These are phyloP conservation scores for Fraxinus greggii DNA, from an alignment of 305 asterid genomes.

Conservation along the genomic window DNA sequence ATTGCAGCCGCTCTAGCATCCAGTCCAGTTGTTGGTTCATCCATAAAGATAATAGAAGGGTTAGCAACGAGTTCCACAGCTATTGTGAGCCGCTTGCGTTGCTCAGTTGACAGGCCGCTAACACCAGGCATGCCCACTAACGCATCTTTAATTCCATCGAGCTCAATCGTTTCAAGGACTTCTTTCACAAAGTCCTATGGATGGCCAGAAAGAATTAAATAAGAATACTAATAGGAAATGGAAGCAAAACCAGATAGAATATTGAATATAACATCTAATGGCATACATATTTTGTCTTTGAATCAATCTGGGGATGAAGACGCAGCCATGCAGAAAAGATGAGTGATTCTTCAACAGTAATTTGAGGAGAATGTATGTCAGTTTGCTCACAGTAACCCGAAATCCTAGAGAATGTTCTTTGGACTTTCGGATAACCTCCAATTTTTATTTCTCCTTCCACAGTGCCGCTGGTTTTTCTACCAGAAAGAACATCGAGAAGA, in stretches of 20 bases:
- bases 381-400: slow-evolving; percentile 87
- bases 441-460: slow-evolving; percentile 65
- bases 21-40: slow-evolving; percentile 79
- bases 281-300: slow-evolving; percentile 61
- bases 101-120: slow-evolving; percentile 77
- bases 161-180: slow-evolving; percentile 80
- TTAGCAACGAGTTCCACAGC: slow-evolving; percentile 82
- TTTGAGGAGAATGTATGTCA: slow-evolving; percentile 80
- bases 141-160: slow-evolving; percentile 55
- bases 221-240: background rate
- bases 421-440: slow-evolving; percentile 75
- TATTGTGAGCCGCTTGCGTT: slow-evolving; percentile 75
- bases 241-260: background rate
- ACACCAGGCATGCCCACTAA: slow-evolving; percentile 71
- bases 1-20: slow-evolving; percentile 89
- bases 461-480: slow-evolving; percentile 70
- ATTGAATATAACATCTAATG: background rate
- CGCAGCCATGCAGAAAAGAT: slow-evolving; percentile 82
- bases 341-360: slow-evolving; percentile 76
- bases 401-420: slow-evolving; percentile 65
- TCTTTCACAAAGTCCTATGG: slow-evolving; percentile 67
- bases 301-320: slow-evolving; percentile 59
- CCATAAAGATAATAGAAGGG: slow-evolving; percentile 79
- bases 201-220: background rate
- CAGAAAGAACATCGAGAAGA: slow-evolving; percentile 77